Evolutionary conservation across 345 rosid genomes (phyloP), one percentile per base, ranked within the genome.

Genomic region (Eutrema japonicum): DNA sequence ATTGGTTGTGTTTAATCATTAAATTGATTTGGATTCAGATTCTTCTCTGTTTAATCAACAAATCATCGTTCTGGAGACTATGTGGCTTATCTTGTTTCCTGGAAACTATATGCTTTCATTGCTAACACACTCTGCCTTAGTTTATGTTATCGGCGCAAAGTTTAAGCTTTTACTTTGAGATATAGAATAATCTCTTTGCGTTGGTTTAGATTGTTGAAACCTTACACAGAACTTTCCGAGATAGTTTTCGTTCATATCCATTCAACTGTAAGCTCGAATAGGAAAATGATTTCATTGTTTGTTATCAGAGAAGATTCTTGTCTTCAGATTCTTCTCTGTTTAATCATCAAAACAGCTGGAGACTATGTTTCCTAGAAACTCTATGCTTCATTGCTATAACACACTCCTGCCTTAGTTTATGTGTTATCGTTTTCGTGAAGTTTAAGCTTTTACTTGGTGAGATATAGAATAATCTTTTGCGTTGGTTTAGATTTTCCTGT

Each of bases 361-460:
- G 10, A 8, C 42, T 38, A 37, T 37, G 40, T 37, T 37, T 37
- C 40, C 3, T 37, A 7, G 8, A 37, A 37, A n/a, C 54, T 16
- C 1, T 42, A 13, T 53, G 22, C 4, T 54, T 55, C 45, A 5
- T 36, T 56, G 32, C 13, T 51, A 9, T 46, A 14, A 26, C 6
- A 51, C 33, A 51, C 6, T 51, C 33, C 7, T 18, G 13, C 33
- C 55, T 26, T 26, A 0, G 33, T 45, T 45, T 3, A 4, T 22
- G 10, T 18, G 10, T 18, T 16, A 49, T 27, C 5, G 12, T 6
- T 2, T 30, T 32, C 0, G 22, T 43, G 13, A 16, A 49, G 36
- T 22, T 54, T 73, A 0, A 63, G 54, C 38, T 73, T 46, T 27
- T 65, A 10, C 13, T 26, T 73, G 49, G 64, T 49, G 32, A 64